Evolutionary conservation across 2,329 filamentous ascomycete species (phyloP).

Genomic region (Fusarium succisae): DNA sequence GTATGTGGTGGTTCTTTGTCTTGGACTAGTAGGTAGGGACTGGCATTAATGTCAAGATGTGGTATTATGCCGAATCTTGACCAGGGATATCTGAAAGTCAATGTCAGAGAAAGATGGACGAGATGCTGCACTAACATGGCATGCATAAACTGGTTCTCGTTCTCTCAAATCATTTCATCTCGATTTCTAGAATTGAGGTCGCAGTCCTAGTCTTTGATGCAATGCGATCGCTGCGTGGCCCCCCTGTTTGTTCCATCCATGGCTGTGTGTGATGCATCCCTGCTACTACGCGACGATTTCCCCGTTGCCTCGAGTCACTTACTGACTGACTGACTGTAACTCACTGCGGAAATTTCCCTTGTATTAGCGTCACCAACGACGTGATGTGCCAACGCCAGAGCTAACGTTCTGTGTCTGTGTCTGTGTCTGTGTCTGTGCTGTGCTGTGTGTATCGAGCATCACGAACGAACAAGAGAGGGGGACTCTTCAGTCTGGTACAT

Average conservation of each 20-base stretch:
- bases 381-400: not conserved
- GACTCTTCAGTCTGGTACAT: not conserved
- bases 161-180: not conserved
- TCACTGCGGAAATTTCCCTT: constrained; percentile 23
- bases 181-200: constrained; percentile 7
- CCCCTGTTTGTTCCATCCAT: constrained; percentile 18
- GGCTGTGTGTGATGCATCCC: constrained; percentile 8
- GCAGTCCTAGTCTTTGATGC: constrained; percentile 19
- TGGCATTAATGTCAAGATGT: constrained; percentile 6
- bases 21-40: not conserved
- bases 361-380: constrained; percentile 6
- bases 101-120: constrained; percentile 2
- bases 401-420: not conserved
- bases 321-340: not conserved
- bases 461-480: not conserved
- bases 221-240: constrained; percentile 26
- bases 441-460: not conserved
- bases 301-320: not conserved
- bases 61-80: constrained; percentile 7
- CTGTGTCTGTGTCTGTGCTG: not conserved
- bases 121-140: not conserved
- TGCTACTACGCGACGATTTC: constrained; percentile 13
- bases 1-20: constrained; percentile 19
- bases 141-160: not conserved
- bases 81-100: not conserved